These are phyloP conservation scores for Rhodomyrtus tomentosa DNA, from an alignment of 345 rosid genomes.

Conservation along the genomic window DNA sequence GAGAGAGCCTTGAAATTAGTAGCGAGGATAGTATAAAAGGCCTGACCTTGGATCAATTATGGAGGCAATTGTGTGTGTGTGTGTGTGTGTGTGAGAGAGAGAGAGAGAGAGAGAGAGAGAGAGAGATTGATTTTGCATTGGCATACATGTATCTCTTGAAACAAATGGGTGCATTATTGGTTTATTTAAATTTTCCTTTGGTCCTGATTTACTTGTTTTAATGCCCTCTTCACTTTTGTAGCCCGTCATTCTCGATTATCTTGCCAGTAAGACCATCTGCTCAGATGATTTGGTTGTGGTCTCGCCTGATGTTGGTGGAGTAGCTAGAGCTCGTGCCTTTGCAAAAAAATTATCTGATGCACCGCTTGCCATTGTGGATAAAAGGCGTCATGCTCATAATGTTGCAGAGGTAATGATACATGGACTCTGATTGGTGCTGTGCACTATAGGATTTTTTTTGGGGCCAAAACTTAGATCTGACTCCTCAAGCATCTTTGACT, in stretches of 20 bases:
- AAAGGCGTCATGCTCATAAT: conserved; percentile 94
- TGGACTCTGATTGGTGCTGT: neutral
- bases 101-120: neutral
- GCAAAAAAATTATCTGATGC: conserved; percentile 96
- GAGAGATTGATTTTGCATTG: neutral
- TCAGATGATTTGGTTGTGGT: conserved; percentile 89
- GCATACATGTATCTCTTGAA: neutral
- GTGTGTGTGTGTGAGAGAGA: too few relatives aligned
- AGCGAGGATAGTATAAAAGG: neutral
- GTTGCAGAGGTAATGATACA: conserved; percentile 68
- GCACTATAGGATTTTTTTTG: neutral
- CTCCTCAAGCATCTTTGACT: neutral
- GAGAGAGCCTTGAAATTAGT: neutral
- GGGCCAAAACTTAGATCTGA: neutral
- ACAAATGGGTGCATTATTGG: neutral
- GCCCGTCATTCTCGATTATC: conserved; percentile 97
- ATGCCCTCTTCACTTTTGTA: conserved; percentile 4
- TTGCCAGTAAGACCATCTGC: conserved; percentile 84
- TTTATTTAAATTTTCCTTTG: neutral
- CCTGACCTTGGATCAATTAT: too few relatives aligned
- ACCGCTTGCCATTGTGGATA: conserved; percentile 95
- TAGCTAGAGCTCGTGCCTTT: conserved; percentile 91
- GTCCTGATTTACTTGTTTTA: neutral
- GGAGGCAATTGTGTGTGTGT: too few relatives aligned
- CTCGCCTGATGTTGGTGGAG: conserved; percentile 99